phyloP scores from a whole-genome alignment of 2,329 filamentous ascomycete genomes.

The Sporothrix variecibatus region DNA sequence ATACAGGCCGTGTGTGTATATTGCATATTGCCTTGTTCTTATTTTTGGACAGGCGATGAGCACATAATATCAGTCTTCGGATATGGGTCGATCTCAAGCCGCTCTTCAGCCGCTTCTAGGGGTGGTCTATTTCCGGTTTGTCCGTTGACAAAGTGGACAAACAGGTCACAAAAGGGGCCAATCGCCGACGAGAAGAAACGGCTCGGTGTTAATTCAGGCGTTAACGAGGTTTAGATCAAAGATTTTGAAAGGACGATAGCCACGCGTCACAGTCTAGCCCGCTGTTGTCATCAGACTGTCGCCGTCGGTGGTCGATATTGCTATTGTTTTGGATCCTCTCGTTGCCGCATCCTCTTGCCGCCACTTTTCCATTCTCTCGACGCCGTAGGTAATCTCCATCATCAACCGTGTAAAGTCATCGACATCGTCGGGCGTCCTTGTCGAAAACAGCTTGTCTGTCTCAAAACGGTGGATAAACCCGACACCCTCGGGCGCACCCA shows the following conservation, averaged over 20 bases:
- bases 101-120: neutral
- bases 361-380: conserved; percentile 30
- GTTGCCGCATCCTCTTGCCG: neutral
- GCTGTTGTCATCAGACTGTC: neutral
- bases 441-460: conserved; percentile 21
- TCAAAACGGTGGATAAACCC: conserved; percentile 28
- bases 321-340: neutral
- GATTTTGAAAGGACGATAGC: neutral
- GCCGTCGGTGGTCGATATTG: neutral
- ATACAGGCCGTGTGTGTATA: neutral
- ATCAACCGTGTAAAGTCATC: conserved; percentile 30
- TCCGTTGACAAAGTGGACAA: neutral
- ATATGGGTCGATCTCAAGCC: neutral
- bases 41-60: neutral
- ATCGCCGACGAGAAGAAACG: neutral
- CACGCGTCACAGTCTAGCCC: neutral
- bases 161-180: neutral
- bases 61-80: neutral
- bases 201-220: neutral
- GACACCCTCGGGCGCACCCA: neutral
- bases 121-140: neutral
- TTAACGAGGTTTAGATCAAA: neutral
- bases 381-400: conserved; percentile 28
- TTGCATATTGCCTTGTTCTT: neutral
- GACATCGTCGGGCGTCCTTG: conserved; percentile 26